Evolutionary conservation across 192 early-diverging fungal genomes (phyloP).

Genomic region (Coemansia sp.): DNA sequence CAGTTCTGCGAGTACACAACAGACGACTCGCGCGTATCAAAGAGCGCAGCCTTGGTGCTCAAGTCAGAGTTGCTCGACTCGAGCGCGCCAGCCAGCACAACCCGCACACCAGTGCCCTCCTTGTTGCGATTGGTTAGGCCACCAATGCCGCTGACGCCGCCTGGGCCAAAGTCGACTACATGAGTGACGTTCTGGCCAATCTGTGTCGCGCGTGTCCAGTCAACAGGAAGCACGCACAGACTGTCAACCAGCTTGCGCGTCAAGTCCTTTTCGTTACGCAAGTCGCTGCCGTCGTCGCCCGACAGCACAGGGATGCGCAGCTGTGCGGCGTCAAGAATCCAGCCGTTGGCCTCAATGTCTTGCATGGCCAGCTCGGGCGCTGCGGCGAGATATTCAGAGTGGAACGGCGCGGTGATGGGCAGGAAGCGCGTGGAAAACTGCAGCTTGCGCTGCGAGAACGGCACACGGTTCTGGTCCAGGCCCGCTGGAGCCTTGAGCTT

Average conservation of each 20-base stretch:
- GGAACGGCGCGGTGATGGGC: slow-evolving; percentile 92
- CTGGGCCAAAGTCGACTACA: slow-evolving; percentile 91
- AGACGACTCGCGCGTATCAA: slow-evolving; percentile 67
- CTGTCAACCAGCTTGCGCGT: slow-evolving; percentile 70
- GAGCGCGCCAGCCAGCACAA: slow-evolving; percentile 37
- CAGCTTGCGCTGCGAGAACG: slow-evolving; percentile 85
- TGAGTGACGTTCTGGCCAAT: slow-evolving; percentile 66
- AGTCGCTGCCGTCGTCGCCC: slow-evolving; percentile 79
- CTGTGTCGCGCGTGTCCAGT: slow-evolving; percentile 64
- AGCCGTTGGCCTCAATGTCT: slow-evolving; percentile 66
- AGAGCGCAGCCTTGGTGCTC: slow-evolving; percentile 74
- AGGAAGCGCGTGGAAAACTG: slow-evolving; percentile 90
- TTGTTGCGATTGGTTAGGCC: slow-evolving; percentile 88
- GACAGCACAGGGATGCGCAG: slow-evolving; percentile 76
- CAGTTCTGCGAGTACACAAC: slow-evolving; percentile 77
- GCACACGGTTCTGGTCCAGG: slow-evolving; percentile 85
- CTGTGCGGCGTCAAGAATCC: slow-evolving; percentile 64
- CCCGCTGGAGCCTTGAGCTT: slow-evolving; percentile 86
- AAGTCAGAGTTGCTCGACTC: slow-evolving; percentile 61
- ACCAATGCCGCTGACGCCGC: slow-evolving; percentile 85
- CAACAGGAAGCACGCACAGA: slow-evolving; percentile 68
- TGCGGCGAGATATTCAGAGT: slow-evolving; percentile 72
- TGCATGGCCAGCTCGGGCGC: slow-evolving; percentile 63
- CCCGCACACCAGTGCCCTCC: slow-evolving; percentile 82
- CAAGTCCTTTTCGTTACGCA: slow-evolving; percentile 59